Base-by-base conservation (phyloP, 495 filamentous ascomycete species). In the Amphirosellinia nigrospora region DNA sequence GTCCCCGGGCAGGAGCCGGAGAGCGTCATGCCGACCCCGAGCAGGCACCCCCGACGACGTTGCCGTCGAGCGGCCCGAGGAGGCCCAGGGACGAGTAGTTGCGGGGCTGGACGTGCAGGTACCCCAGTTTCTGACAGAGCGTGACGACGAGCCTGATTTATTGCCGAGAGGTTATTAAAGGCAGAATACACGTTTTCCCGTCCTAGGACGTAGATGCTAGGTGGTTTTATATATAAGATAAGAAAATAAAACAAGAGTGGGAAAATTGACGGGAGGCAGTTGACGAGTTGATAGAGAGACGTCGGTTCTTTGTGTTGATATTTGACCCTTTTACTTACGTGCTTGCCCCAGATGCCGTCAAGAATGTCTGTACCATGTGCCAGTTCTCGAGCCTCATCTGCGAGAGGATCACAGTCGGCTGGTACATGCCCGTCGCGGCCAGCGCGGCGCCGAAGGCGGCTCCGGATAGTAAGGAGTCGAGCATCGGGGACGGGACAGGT, bases 1-100 rank as follows among this genome's bases (percentile, higher is more conserved):
- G 86, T 88, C 4, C 87, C 87, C 0, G 87, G 86, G 68, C 87
- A 90, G 0, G 87, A 81, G 32, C 86, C 87, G 1, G 87, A 82
- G 26, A 88, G 74, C 34, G 84, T 77, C 86, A 89, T 85, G 67
- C 87, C 87, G 1, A 81, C 61, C 48, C 88, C 87, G 43, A 89
- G 74, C 13, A 90, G 77, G 6, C 72, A 59, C 38, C 87, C 87
- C 87, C 88, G 73, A 89, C 69, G 69, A 89, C 73, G 73, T 90
- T 89, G 62, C 85, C 86, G 73, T 87, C 85, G 71, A 84, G 83
- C 15, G 68, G 65, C 4, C 73, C 70, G 71, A 86, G 81, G 62
- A 83, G 70, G 61, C 73, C 74, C 21, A 87, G 45, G 41, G 81
- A 72, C 60, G 82, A 78, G 72, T 69, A 75, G 60, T 61, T 59